Conservation (phyloP, 164 flowering plant species). For the Euptelea pleiosperma region DNA sequence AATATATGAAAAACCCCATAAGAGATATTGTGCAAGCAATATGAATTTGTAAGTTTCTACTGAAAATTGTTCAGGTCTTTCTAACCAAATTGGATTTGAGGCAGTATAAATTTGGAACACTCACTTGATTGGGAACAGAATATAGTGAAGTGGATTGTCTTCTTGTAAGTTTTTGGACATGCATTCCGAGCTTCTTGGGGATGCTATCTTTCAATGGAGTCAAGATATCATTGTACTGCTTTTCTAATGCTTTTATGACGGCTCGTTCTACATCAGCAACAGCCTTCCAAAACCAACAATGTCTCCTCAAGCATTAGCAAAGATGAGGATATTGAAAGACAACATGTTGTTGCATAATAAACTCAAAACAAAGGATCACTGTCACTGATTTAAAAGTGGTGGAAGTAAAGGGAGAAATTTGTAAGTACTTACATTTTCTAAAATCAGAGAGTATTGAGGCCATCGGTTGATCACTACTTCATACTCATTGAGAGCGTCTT, state of each 20-base stretch:
- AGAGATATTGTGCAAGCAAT: slow-evolving; percentile 2
- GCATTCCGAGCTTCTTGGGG: slow-evolving; percentile 80
- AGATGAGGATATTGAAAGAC: background rate
- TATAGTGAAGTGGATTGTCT: slow-evolving; percentile 74
- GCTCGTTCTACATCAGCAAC: slow-evolving; percentile 77
- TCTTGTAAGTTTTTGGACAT: slow-evolving; percentile 85
- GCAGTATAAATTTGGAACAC: slow-evolving; percentile 13
- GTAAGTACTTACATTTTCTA: slow-evolving; percentile 69
- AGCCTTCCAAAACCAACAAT: slow-evolving; percentile 45
- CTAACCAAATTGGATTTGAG: background rate
- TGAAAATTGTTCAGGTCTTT: background rate
- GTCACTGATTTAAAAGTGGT: background rate
- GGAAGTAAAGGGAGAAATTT: background rate
- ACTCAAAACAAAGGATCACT: background rate
- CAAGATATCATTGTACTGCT: slow-evolving; percentile 74
- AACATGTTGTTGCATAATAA: too few species aligned
- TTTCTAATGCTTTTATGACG: slow-evolving; percentile 77
- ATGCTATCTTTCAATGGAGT: slow-evolving; percentile 86
- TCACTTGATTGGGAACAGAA: slow-evolving; percentile 69
- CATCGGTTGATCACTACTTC: slow-evolving; percentile 82
- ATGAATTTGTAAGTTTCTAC: background rate
- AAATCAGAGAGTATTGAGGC: slow-evolving; percentile 76
- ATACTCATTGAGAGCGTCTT: slow-evolving; percentile 54
- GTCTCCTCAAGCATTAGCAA: slow-evolving; percentile 6
- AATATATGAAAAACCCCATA: slow-evolving; percentile 2